These are phyloP conservation scores for Begonia fuchsioides DNA, from an alignment of 306 rosid species.

Conservation along the genomic window DNA sequence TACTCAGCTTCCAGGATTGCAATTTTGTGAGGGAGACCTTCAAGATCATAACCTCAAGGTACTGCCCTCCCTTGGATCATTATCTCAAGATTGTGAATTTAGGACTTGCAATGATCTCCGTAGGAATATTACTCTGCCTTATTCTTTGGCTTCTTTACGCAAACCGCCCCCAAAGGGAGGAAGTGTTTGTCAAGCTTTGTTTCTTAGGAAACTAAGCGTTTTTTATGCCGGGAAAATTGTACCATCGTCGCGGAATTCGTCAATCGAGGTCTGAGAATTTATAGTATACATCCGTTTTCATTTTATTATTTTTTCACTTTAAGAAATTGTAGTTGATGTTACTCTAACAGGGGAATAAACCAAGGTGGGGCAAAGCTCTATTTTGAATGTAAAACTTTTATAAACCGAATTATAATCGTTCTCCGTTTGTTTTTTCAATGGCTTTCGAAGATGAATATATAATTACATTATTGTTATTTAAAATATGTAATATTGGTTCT, in stretches of 20 bases:
- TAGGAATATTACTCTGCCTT: slow-evolving; percentile 78
- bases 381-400: slow-evolving; percentile 13
- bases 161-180: slow-evolving; percentile 85
- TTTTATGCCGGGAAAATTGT: not conserved
- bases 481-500: too few relatives aligned
- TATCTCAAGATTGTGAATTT: slow-evolving; percentile 54
- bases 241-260: slow-evolving; percentile 16
- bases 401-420: slow-evolving; percentile 4
- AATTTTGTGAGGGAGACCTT: slow-evolving; percentile 85
- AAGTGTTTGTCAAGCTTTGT: slow-evolving; percentile 50
- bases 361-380: slow-evolving; percentile 69
- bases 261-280: slow-evolving; percentile 19
- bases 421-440: slow-evolving; percentile 5
- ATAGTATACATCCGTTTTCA: not conserved
- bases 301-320: slow-evolving; percentile 1
- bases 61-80: slow-evolving; percentile 65
- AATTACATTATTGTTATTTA: too few relatives aligned
- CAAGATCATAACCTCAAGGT: slow-evolving; percentile 47
- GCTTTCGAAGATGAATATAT: too few relatives aligned
- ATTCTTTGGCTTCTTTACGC: slow-evolving; percentile 87
- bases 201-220: slow-evolving; percentile 11
- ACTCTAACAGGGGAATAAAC: slow-evolving; percentile 22
- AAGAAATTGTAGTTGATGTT: not conserved
- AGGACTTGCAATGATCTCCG: slow-evolving; percentile 78
- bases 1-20: slow-evolving; percentile 79